These are phyloP conservation scores for Turnera subulata DNA, from an alignment of 345 rosid species.

Conservation along the genomic window DNA sequence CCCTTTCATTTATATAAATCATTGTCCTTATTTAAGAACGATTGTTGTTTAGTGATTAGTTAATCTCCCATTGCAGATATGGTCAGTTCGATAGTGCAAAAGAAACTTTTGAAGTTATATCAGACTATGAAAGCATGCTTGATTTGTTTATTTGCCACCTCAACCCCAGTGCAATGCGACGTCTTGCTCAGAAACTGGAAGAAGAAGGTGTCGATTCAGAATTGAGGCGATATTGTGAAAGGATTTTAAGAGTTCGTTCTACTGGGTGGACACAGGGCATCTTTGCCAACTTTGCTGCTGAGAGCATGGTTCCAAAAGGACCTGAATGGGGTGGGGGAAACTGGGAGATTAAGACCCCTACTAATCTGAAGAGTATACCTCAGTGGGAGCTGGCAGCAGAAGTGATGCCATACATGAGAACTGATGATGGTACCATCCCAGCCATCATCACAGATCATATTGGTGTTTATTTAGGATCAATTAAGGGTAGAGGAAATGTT, in stretches of 20 bases:
- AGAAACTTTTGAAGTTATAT: constrained; percentile 96
- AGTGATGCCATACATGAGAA: constrained; percentile 98
- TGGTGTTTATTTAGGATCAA: constrained; percentile 88
- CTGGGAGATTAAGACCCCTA: constrained; percentile 96
- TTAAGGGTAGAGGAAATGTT: constrained; percentile 88
- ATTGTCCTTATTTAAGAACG: too few relatives aligned
- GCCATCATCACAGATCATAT: constrained; percentile 83
- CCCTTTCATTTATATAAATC: background rate
- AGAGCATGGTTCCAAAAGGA: constrained; percentile 98
- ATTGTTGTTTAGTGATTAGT: too few relatives aligned
- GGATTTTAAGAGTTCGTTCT: constrained; percentile 88
- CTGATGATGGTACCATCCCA: constrained; percentile 89
- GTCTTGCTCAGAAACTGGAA: constrained; percentile 92
- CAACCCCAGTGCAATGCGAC: constrained; percentile 98
- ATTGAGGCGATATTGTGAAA: constrained; percentile 83
- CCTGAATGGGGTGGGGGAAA: constrained; percentile 99
- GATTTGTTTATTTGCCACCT: constrained; percentile 97
- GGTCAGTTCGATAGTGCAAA: constrained; percentile 95
- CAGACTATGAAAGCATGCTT: constrained; percentile 90
- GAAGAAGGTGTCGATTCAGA: constrained; percentile 87
- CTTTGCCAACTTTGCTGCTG: constrained; percentile 99
- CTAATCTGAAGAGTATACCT: constrained; percentile 77
- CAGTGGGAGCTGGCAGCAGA: constrained; percentile 95
- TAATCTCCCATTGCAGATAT: constrained; percentile 52
- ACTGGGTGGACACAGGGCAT: constrained; percentile 99